Base-by-base conservation (phyloP, 148 eudicot genomes). In the Rhododendron ovatum region DNA sequence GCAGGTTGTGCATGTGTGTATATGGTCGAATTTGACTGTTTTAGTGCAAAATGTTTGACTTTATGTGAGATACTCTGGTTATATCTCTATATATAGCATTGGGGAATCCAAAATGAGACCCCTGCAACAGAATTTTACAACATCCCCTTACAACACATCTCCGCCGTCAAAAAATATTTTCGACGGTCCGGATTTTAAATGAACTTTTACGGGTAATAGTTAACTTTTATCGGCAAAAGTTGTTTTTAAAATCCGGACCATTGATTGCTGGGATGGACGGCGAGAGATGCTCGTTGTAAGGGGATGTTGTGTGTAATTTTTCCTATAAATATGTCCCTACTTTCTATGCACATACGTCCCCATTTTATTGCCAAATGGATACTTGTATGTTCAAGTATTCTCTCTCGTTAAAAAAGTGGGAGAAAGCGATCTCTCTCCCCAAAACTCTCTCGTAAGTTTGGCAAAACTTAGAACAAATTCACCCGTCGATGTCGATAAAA, bases 1-100 rank as follows among this genome's bases (percentile, higher is more conserved):
- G 57, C 84, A 81, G 80, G 74, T 81, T 71, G 88, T 86, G 88
- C 76, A 86, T 73, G 33, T 82, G 81, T 82, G 74, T 82, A 71
- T 39, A 82, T 74, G 39, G 14, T 69, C 51, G 37, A 65, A 86
- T 45, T 81, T 50, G 22, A 82, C 84, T 26, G 53, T 67, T 33
- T 53, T 53, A 7, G 50, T 86, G 35, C 55, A 37, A 63, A 63
- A 15, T 82, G 75, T 30, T 79, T 45, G 77, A 48, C 74, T 73
- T 13, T 57, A 76, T 41, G 10, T 35, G 35, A n/a, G 30, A 48
- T 26, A 30, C 35, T 53, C 11, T 75, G 12, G 15, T 77, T 84
- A 30, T 33, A 80, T 80, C 30, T 50, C 30, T 28, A 14, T 47
- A 47, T 1, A 14, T 71, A 30, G 3, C 3, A 47, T 47, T 9